These are phyloP conservation scores for Mortierella sp. DNA, from an alignment of 371 early-diverging fungal genomes.

Conservation along the genomic window DNA sequence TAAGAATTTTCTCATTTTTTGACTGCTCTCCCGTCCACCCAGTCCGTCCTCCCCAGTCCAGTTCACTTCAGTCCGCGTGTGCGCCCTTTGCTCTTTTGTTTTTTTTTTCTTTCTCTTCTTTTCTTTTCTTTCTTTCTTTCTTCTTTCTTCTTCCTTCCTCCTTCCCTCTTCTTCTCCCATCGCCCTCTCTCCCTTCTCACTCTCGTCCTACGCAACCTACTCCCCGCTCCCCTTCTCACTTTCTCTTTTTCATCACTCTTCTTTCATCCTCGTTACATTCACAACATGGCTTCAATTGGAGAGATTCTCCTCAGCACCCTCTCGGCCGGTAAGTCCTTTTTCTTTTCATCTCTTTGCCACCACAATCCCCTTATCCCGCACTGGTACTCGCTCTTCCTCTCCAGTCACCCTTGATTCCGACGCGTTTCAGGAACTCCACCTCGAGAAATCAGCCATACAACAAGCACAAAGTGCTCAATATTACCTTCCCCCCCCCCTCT, in stretches of 20 bases:
- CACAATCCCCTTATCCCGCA: not conserved
- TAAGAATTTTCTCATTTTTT: not conserved
- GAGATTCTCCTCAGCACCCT: constrained; percentile 83
- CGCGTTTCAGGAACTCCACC: not conserved
- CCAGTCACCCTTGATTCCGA: not conserved
- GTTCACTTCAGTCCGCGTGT: not conserved
- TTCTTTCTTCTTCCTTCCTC: not conserved
- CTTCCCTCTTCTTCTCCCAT: not conserved
- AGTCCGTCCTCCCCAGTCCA: not conserved
- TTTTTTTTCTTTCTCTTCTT: not conserved
- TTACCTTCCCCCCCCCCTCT: not conserved
- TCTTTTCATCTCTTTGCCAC: not conserved
- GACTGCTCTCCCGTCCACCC: not conserved
- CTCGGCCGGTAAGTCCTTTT: constrained; percentile 70
- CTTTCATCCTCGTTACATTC: not conserved
- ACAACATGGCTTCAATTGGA: constrained; percentile 73
- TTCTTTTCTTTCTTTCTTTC: not conserved
- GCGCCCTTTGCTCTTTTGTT: not conserved
- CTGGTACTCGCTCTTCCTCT: not conserved
- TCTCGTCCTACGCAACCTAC: not conserved
- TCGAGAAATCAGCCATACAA: not conserved
- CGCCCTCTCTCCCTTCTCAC: not conserved
- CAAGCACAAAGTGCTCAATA: not conserved
- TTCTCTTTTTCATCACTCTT: not conserved
- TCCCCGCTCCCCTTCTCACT: too few species aligned